These are phyloP conservation scores for Solanum infundibuliforme DNA, from an alignment of 257 asterid species.

Conservation along the genomic window DNA sequence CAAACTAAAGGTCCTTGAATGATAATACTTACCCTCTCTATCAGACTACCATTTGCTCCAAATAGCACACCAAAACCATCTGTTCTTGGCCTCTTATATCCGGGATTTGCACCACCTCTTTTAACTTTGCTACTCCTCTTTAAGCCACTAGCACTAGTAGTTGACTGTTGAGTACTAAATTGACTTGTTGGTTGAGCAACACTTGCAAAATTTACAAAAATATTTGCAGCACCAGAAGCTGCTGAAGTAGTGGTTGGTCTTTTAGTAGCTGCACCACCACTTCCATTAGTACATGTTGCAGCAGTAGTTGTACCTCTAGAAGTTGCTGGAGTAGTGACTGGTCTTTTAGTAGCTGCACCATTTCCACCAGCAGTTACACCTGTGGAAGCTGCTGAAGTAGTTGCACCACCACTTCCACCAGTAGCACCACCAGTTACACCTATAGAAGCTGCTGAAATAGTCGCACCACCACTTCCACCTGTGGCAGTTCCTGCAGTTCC, in stretches of 20 bases:
- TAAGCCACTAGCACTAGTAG: background rate
- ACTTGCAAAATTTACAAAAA: background rate
- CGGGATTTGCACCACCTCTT: background rate
- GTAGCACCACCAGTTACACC: background rate
- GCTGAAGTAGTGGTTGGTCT: background rate
- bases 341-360: background rate
- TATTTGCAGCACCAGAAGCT: background rate
- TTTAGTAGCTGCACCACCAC: background rate
- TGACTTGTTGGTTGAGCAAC: background rate
- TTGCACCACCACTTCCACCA: too few relatives aligned
- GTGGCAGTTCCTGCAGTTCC: too few relatives aligned
- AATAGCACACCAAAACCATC: background rate
- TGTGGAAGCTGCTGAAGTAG: too few relatives aligned
- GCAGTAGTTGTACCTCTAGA: background rate
- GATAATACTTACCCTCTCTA: background rate
- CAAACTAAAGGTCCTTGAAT: background rate
- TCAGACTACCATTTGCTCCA: background rate
- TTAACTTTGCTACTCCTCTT: background rate
- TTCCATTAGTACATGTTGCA: too few relatives aligned
- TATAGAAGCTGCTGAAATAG: background rate
- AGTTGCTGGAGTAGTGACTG: background rate
- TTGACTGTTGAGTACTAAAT: background rate
- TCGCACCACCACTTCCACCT: too few relatives aligned
- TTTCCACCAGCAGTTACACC: background rate
- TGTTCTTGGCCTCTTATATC: background rate